These are phyloP conservation scores for Lupinus albus DNA, from an alignment of 306 rosid species.

Conservation along the genomic window DNA sequence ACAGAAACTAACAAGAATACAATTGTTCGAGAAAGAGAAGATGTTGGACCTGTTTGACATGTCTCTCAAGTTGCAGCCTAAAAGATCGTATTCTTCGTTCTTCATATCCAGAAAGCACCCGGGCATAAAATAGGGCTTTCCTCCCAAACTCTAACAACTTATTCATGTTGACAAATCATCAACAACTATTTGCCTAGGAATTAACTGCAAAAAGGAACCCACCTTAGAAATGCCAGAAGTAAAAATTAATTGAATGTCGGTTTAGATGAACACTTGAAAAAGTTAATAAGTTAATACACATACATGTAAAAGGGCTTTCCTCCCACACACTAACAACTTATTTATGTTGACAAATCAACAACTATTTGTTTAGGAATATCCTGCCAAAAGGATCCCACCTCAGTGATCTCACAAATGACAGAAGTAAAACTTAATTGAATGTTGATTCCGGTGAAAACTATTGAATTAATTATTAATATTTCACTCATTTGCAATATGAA, in stretches of 20 bases:
- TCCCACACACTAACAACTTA: conserved; percentile 56
- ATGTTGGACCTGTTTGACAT: conserved; percentile 41
- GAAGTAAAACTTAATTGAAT: conserved; percentile 18
- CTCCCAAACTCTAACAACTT: conserved; percentile 60
- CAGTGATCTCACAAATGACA: background rate
- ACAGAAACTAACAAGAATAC: conserved; percentile 20
- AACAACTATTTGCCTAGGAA: conserved; percentile 26
- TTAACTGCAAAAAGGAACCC: conserved; percentile 41
- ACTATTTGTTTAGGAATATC: conserved; percentile 25
- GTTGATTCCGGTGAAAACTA: conserved; percentile 3
- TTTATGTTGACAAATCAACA: conserved; percentile 45
- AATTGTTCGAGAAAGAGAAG: conserved; percentile 13
- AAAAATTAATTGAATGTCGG: conserved; percentile 27
- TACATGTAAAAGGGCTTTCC: conserved; percentile 68
- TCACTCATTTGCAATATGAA: conserved; percentile 22
- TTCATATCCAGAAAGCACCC: conserved; percentile 89
- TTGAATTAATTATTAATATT: conserved; percentile 12
- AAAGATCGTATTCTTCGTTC: conserved; percentile 73
- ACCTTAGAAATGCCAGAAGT: conserved; percentile 22
- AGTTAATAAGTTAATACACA: conserved; percentile 3
- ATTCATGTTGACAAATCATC: conserved; percentile 46
- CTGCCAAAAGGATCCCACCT: conserved; percentile 39
- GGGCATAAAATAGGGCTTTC: conserved; percentile 66
- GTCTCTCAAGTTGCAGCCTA: conserved; percentile 66
- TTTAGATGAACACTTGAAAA: background rate